Evolutionary conservation across 2,329 filamentous ascomycete species (phyloP), one percentile per base, ranked within the genome.

Genomic region (Fusarium tanahbumbuense): DNA sequence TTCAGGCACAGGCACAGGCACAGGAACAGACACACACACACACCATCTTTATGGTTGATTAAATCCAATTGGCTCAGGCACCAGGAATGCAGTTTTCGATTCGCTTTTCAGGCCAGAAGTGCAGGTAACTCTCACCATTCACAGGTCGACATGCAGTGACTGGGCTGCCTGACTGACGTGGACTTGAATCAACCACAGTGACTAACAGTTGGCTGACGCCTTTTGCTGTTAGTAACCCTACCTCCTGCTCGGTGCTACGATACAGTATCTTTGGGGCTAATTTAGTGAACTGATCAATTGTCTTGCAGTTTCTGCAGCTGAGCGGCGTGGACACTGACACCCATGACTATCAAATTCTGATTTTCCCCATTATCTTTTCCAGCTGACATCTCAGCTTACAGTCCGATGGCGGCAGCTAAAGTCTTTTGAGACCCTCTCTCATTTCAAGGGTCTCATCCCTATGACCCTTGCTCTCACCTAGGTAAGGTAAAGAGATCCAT

Each of bases 121-220:
- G 53, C 54, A 47, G 59, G 2, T 37, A 50, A 54, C 61, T 40
- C 61, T 67, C 65, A 63, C 47, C 47, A 62, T 48, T 53, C 30
- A 58, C 54, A 50, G 18, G 30, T 25, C 40, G 20, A 23, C 18
- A 53, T 41, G 46, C 46, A 46, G 25, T 44, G 42, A 30, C 41
- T 18, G 41, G 15, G 22, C 15, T 44, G 41, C 13, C 47, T 58
- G 52, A 52, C 70, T 73, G 70, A 74, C 72, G 68, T 74, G 72
- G 58, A 66, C 62, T 56, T 71, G 68, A 71, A 69, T 60, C 54
- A 53, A 42, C 57, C 49, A 57, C 28, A 68, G 57, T 48, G 41
- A 41, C 47, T 48, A 20, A 18, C n/a, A 16, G n/a, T n/a, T 41
- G 12, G 22, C 34, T 41, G 23, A 41, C 32, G 16, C 11, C 15